Percentiles rank a stretch among this genome's conserved stretches.
phyloP scores from a whole-genome alignment of 768 basidiomycete species.

The Hygrocybe punicea region DNA sequence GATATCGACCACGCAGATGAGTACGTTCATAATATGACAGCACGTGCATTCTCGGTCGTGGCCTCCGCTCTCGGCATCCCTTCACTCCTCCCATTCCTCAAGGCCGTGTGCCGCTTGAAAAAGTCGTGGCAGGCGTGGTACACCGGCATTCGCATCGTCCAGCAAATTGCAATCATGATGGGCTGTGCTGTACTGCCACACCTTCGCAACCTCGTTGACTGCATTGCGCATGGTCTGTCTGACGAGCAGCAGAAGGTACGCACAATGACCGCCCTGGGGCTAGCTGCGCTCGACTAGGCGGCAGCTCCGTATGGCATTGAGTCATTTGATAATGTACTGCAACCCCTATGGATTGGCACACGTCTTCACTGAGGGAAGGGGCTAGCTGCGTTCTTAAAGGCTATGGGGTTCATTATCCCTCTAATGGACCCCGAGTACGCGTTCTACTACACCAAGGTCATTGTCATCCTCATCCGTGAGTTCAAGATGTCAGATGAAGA shows the following conservation, averaged over 20 bases:
- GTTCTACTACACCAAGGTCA: conserved; percentile 97
- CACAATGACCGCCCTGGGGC: conserved; percentile 91
- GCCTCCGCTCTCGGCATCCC: conserved; percentile 98
- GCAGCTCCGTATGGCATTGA: conserved; percentile 99
- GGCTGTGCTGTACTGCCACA: conserved; percentile 97
- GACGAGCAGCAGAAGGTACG: conserved; percentile 96
- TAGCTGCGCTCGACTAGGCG: conserved; percentile 95
- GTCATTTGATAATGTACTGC: conserved; percentile 94
- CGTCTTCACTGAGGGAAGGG: conserved; percentile 94
- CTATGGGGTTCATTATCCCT: conserved; percentile 98
- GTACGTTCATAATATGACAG: conserved; percentile 98
- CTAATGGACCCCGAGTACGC: conserved; percentile 99
- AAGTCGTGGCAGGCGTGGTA: conserved; percentile 99
- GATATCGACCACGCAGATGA: conserved; percentile 99
- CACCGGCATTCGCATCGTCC: conserved; percentile 98
- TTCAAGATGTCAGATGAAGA: conserved; percentile 99
- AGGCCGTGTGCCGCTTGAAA: conserved; percentile 97
- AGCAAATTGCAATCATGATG: conserved; percentile 99
- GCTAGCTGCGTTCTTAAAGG: conserved; percentile 92
- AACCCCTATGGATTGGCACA: conserved; percentile 91
- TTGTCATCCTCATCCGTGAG: conserved; percentile 94
- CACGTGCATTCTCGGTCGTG: conserved; percentile 97
- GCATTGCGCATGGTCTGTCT: conserved; percentile 87
- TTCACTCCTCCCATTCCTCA: conserved; percentile 94
- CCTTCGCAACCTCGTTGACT: conserved; percentile 92